phyloP scores from a whole-genome alignment of 257 asterid species.

The Coffea eugenioides region DNA sequence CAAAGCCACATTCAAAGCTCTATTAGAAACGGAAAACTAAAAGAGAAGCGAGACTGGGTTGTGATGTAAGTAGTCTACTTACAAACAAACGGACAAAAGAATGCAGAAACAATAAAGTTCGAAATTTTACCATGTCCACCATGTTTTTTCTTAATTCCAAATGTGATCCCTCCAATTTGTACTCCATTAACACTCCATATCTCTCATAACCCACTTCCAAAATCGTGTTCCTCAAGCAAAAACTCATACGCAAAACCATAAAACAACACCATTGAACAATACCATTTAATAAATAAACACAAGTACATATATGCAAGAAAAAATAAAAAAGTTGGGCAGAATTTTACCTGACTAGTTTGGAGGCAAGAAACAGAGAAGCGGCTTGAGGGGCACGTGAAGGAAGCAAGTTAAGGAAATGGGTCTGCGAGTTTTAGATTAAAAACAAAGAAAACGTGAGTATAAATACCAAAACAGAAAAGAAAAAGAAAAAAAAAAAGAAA shows the following conservation, averaged over 20 bases:
- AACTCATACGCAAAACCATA: constrained; percentile 19
- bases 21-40: constrained; percentile 20
- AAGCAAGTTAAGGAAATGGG: constrained; percentile 34
- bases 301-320: neutral
- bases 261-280: constrained; percentile 1
- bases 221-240: constrained; percentile 32
- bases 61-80: neutral
- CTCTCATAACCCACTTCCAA: constrained; percentile 20
- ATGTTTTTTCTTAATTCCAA: constrained; percentile 24
- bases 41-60: neutral
- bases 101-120: constrained; percentile 19
- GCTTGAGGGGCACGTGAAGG: constrained; percentile 28
- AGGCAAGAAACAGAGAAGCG: constrained; percentile 9
- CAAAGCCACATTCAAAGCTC: constrained; percentile 24
- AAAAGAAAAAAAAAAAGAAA: neutral
- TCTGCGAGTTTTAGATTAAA: constrained; percentile 32
- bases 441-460: constrained; percentile 35
- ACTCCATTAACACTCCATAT: constrained; percentile 22
- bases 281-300: constrained; percentile 2
- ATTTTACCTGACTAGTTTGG: constrained; percentile 3
- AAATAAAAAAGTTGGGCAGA: neutral
- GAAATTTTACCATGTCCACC: constrained; percentile 25
- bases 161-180: constrained; percentile 39
- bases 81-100: constrained; percentile 20
- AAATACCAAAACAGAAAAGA: constrained; percentile 5